Evolutionary conservation across 2,329 filamentous ascomycete species (phyloP).

Genomic region (Ambrosiella beaveri): DNA sequence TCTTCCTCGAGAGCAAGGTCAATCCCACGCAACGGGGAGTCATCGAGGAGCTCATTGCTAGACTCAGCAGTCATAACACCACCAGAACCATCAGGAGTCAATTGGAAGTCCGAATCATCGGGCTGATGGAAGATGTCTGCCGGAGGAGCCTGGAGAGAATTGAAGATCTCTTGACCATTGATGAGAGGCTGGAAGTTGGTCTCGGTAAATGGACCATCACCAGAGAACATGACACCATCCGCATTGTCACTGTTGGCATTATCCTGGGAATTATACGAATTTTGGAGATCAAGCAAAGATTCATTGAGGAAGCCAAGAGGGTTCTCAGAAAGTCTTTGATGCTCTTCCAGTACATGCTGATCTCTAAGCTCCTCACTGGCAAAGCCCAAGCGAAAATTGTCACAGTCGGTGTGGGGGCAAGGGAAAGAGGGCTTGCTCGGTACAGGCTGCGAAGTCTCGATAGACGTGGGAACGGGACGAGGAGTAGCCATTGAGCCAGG

Average conservation of each 20-base stretch:
- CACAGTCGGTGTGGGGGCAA: constrained; percentile 39
- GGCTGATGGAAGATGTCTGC: constrained; percentile 4
- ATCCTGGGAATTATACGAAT: constrained; percentile 17
- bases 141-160: constrained; percentile 5
- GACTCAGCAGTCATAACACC: constrained; percentile 10
- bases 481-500: constrained; percentile 8
- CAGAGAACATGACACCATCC: constrained; percentile 20
- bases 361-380: constrained; percentile 35
- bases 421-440: constrained; percentile 27
- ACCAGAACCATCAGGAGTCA: neutral
- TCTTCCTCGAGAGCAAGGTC: constrained; percentile 2
- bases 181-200: constrained; percentile 7
- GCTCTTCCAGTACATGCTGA: constrained; percentile 40
- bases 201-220: constrained; percentile 17
- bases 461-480: neutral
- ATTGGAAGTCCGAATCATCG: neutral
- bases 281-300: constrained; percentile 25
- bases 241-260: constrained; percentile 20
- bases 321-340: constrained; percentile 36
- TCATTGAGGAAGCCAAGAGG: constrained; percentile 36
- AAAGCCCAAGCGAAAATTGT: constrained; percentile 32
- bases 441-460: neutral
- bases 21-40: neutral
- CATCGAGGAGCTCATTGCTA: constrained; percentile 8
- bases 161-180: neutral